Base-by-base conservation (phyloP, 2,329 filamentous ascomycete genomes). In the Diaporthe nobilis region DNA sequence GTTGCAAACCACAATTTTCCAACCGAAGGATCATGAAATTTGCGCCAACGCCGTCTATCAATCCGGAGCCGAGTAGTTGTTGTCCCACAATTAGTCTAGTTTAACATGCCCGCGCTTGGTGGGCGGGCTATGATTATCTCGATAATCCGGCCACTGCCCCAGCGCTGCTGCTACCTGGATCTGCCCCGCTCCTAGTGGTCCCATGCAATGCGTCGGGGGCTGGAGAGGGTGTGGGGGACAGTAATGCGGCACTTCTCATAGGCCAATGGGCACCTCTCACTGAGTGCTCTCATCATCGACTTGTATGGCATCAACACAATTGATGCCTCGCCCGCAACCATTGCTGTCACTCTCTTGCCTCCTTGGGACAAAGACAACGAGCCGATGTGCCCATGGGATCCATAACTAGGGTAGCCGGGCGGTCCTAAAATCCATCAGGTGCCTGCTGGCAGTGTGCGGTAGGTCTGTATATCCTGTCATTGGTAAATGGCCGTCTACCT, bases 221-320 rank as follows among this genome's bases (percentile, higher is more conserved):
- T 67, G 61, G 65, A 28, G 31, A 34, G 22, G 53, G 74, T 42
- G 70, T 68, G 70, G 74, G 42, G 71, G 60, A 39, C 51, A 17
- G 53, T 71, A 76, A 76, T 76, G 31, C 71, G 20, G 34, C 31
- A 39, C 39, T 71, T 73, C 71, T 68, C 70, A 76, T 76, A 76
- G 74, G 74, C 74, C 39, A 37, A 39, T 57, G 37, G 31, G 47
- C 13, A 12, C 49, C 17, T 42, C 67, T 51, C 47, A 31, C 10
- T 12, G 61, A 63, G 42, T 75, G 61, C 60, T 63, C 74, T 76
- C 74, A 76, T 76, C 53, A 61, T 76, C 47, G 70, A 70, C 39
- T 72, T 68, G 61, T 51, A 70, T 61, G 34, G 51, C 73, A 58
- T 68, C 75, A 77, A 74, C 77, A 77, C 77, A 58, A 72, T 71